phyloP scores from a whole-genome alignment of 2,329 filamentous ascomycete genomes.

The Botrytis squamosa region DNA sequence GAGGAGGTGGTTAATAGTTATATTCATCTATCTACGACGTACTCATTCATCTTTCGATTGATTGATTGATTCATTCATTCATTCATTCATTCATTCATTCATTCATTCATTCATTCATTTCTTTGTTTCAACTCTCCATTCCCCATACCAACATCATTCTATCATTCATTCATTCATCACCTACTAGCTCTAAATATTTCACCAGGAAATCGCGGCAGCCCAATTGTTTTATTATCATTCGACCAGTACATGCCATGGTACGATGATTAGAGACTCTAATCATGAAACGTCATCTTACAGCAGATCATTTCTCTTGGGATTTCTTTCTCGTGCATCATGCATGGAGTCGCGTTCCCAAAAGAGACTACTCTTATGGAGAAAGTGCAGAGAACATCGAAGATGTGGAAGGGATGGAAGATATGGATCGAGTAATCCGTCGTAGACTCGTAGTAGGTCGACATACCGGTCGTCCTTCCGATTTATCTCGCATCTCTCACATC shows the following conservation, averaged over 20 bases:
- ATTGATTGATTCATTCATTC: not conserved
- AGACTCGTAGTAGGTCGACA: not conserved
- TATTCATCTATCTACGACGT: not conserved
- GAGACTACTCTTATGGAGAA: not conserved
- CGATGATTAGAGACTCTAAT: not conserved
- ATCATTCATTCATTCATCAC: not conserved
- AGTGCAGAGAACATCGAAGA: not conserved
- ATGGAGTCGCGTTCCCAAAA: not conserved
- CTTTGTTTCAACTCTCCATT: not conserved
- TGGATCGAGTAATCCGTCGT: no score
- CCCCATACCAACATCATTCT: not conserved
- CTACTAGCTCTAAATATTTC: not conserved
- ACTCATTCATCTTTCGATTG: no score
- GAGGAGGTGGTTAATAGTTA: not conserved
- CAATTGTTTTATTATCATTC: not conserved
- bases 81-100: not conserved
- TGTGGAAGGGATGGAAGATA: not conserved
- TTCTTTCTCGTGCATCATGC: conserved; percentile 1
- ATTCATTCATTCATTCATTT: not conserved
- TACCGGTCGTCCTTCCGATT: not conserved
- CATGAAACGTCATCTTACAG: conserved; percentile 14
- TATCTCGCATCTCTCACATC: not conserved
- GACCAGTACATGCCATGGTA: not conserved
- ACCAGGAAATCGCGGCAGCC: conserved; percentile 8
- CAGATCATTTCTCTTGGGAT: not conserved